A percentile compares a stretch with the other conserved stretches of the same genome.
Evolutionary conservation across 2,329 filamentous ascomycete genomes (phyloP).

Genomic region (Colletotrichum tabaci): DNA sequence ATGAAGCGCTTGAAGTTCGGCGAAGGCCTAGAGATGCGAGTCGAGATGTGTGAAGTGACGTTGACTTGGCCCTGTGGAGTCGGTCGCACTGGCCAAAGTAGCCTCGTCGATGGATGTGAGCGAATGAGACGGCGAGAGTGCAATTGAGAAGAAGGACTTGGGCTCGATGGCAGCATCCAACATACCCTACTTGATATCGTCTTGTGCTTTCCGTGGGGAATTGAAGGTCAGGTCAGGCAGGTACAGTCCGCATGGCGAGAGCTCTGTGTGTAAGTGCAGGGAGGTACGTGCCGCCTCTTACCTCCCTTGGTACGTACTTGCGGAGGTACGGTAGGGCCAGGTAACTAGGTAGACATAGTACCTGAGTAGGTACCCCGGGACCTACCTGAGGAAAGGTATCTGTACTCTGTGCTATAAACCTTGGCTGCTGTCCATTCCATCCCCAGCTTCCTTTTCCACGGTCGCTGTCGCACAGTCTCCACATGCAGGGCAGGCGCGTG

Average conservation of each 20-base stretch:
- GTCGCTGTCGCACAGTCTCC: slow-evolving; percentile 15
- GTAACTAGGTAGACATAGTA: too few relatives aligned
- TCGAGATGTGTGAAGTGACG: neutral
- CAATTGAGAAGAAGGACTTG: neutral
- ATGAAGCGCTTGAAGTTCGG: neutral
- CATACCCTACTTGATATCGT: too few relatives aligned
- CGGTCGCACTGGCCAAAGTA: neutral
- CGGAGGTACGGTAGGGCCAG: too few relatives aligned
- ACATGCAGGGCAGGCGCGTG: slow-evolving; percentile 10
- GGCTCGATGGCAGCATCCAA: neutral
- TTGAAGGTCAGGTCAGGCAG: neutral
- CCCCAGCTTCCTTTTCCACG: neutral
- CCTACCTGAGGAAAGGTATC: too few relatives aligned
- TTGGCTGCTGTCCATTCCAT: too few relatives aligned
- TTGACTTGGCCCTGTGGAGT: neutral
- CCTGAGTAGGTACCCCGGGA: too few relatives aligned
- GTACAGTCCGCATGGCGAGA: neutral
- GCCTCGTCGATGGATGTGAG: neutral
- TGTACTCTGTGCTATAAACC: too few relatives aligned
- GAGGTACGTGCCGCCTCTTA: neutral
- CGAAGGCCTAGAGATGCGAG: neutral
- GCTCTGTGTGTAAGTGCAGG: neutral
- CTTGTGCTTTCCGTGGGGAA: too few relatives aligned
- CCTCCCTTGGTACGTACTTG: neutral
- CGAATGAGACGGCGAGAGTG: neutral